Percentiles rank a stretch among this genome's conserved stretches.
These are phyloP conservation scores for Fragilaria radians DNA, from an alignment of 108 stramenopile species.

Conservation along the genomic window DNA sequence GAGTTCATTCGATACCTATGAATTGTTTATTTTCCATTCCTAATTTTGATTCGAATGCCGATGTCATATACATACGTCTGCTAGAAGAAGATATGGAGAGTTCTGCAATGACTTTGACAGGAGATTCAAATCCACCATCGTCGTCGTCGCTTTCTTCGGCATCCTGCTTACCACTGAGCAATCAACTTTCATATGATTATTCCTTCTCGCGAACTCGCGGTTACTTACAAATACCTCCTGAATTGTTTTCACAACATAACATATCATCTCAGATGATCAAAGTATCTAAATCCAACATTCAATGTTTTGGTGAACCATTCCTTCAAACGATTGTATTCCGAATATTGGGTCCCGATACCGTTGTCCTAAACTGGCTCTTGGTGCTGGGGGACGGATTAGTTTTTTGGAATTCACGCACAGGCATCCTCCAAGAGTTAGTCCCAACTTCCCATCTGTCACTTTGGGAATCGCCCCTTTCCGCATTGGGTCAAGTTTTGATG, in stretches of 20 bases:
- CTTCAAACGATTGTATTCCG: constrained; percentile 40
- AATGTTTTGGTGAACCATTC: constrained; percentile 77
- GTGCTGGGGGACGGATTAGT: constrained; percentile 29
- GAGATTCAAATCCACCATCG: background rate
- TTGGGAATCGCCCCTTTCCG: background rate
- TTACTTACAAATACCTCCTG: constrained; percentile 43
- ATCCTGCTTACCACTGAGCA: constrained; percentile 5
- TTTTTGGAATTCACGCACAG: constrained; percentile 25
- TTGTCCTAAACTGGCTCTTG: constrained; percentile 67
- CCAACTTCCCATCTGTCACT: background rate
- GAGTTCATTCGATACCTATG: background rate
- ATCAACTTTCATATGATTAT: constrained; percentile 24
- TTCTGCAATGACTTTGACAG: background rate
- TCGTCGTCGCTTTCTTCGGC: background rate
- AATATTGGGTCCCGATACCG: constrained; percentile 54
- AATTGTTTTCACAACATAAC: constrained; percentile 27
- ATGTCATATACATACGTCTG: constrained; percentile 46
- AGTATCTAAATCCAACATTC: constrained; percentile 36
- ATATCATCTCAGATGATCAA: constrained; percentile 50
- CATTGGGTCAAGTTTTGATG: background rate
- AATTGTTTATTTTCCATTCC: constrained; percentile 3
- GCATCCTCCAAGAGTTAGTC: constrained; percentile 19
- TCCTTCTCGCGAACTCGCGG: constrained; percentile 58
- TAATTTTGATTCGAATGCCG: constrained; percentile 20
- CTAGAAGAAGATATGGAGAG: background rate